phyloP scores from a whole-genome alignment of 1,139 yeast genomes.

The Geotrichum carabidarum region DNA sequence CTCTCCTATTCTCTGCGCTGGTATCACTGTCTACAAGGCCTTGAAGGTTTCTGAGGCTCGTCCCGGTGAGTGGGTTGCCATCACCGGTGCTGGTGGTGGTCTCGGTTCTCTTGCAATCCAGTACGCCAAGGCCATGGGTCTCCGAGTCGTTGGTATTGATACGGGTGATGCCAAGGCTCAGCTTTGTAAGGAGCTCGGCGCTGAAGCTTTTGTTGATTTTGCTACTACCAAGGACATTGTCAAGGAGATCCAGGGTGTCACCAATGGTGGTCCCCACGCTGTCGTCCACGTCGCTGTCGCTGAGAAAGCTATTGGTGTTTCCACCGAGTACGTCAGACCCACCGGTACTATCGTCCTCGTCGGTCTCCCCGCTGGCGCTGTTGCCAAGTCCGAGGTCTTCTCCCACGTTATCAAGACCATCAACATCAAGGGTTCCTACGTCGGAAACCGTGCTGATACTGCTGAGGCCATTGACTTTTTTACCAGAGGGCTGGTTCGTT shows the following conservation, averaged over 20 bases:
- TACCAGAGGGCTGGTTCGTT: slow-evolving; percentile 59
- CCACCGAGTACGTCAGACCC: slow-evolving; percentile 64
- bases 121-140: slow-evolving; percentile 79
- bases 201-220: slow-evolving; percentile 67
- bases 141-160: slow-evolving; percentile 69
- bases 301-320: slow-evolving; percentile 63
- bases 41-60: slow-evolving; percentile 59
- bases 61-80: slow-evolving; percentile 76
- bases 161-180: slow-evolving; percentile 63
- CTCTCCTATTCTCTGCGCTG: slow-evolving; percentile 77
- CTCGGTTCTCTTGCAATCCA: slow-evolving; percentile 76
- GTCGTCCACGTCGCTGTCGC: slow-evolving; percentile 77
- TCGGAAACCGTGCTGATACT: slow-evolving; percentile 76
- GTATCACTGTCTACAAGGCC: slow-evolving; percentile 81
- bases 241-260: slow-evolving; percentile 49
- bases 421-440: slow-evolving; percentile 67
- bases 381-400: slow-evolving; percentile 57
- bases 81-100: slow-evolving; percentile 85
- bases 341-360: slow-evolving; percentile 75
- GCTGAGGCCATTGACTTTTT: slow-evolving; percentile 74
- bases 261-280: slow-evolving; percentile 76
- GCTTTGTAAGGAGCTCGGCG: slow-evolving; percentile 56
- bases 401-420: slow-evolving; percentile 60
- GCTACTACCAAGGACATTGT: slow-evolving; percentile 45
- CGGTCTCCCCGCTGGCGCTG: slow-evolving; percentile 73